Conservation (phyloP, 805 yeast species). For the Saccharomyces jurei region DNA sequence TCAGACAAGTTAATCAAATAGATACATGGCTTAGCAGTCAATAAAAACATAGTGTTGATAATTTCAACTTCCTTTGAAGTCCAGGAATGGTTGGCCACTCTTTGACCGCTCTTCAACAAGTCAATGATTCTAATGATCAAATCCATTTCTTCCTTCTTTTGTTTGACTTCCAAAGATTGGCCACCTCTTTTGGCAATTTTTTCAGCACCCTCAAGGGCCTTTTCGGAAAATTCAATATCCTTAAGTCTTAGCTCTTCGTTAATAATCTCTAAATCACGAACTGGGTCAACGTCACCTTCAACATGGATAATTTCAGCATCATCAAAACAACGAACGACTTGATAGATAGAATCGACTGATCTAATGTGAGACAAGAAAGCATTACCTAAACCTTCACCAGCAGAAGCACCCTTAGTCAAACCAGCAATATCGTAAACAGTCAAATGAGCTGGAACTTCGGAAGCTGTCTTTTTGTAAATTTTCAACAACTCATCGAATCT, state of each 20-base stretch:
- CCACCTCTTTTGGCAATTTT: constrained; percentile 82
- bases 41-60: constrained; percentile 75
- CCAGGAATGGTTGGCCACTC: constrained; percentile 86
- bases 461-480: constrained; percentile 72
- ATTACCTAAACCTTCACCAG: constrained; percentile 97
- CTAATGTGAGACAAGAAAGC: constrained; percentile 94
- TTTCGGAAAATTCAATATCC: constrained; percentile 90
- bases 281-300: constrained; percentile 94
- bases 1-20: constrained; percentile 86
- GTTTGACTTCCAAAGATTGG: constrained; percentile 81
- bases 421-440: constrained; percentile 97
- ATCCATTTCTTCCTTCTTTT: constrained; percentile 76
- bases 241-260: constrained; percentile 86
- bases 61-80: constrained; percentile 82
- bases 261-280: constrained; percentile 88
- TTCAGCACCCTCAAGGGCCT: constrained; percentile 69
- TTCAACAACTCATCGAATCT: constrained; percentile 72
- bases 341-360: constrained; percentile 96
- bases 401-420: constrained; percentile 90
- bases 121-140: constrained; percentile 67
- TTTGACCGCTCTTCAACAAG: constrained; percentile 72
- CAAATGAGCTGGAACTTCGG: constrained; percentile 83
- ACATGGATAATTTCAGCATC: constrained; percentile 97
- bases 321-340: constrained; percentile 94
- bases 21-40: constrained; percentile 93